Base-by-base conservation (phyloP, 1,139 yeast genomes). In the Diutina ranongensis region DNA sequence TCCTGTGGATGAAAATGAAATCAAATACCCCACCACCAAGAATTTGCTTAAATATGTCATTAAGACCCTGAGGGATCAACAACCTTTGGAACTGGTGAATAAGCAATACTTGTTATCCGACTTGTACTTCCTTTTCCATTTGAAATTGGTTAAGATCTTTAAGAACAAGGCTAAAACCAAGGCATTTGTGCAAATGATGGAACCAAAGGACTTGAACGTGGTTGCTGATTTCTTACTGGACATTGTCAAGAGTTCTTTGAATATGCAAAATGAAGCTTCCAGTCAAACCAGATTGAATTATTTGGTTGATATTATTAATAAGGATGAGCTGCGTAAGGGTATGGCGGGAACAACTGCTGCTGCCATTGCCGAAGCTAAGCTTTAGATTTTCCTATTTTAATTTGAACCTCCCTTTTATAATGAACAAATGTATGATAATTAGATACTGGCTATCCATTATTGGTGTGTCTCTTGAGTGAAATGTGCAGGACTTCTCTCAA, bases 51-150 rank as follows among this genome's bases (percentile, higher is more conserved):
- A 38, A 10, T 38, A 38, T 12, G 42, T 38, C 31, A 38, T 38
- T 32, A 38, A 25, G n/a, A 38, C 42, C 4, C 28, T 21, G 31
- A n/a, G 42, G 13, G 42, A 38, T 25, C 31, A 22, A 9, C 42
- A 38, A 27, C 42, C 32, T 19, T 15, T 38, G 21, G 42, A 38
- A n/a, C 42, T 38, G 42, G 25, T 38, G 48, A 69, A 71, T 55
- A 71, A 70, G 55, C 75, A 70, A 51, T 70, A 71, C 51, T 60
- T 71, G 48, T 58, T 71, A 41, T 62, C 69, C 46, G 67, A 68
- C 48, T 60, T 71, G 49, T 70, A 65, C 50, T 70, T 67, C 51
- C 58, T 70, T 51, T 57, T 65, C 51, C 61, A 68, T 49, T 58
- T 70, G 48, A 57, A 55, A 40, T 57, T 70, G 49, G 58, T 70